Evolutionary conservation across 2,329 filamentous ascomycete species (phyloP), one percentile per base, ranked within the genome.

Genomic region (Epichloe hybrida): DNA sequence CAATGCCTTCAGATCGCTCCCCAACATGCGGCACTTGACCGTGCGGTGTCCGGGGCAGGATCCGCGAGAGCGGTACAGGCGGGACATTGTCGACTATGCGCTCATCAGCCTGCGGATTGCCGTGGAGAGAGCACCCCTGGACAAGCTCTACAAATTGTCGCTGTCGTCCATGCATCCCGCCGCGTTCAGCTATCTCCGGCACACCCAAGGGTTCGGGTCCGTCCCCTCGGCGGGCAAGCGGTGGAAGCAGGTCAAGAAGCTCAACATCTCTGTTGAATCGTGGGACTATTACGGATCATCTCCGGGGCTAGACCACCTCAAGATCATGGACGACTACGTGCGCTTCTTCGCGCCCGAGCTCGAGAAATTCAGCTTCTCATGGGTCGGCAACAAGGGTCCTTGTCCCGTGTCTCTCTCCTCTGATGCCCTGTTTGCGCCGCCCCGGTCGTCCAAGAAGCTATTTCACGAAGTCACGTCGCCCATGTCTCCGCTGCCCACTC

Each of bases 81-180:
- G 87, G 46, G 83, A 81, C 64, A 81, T 84, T 46, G 86, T 95
- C 53, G 89, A 95, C 72, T 95, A 93, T 62, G 88, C 88, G 4
- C 80, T 95, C 54, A 88, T 94, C 63, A 93, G 87, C 56, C 70
- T 95, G 50, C 84, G 88, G 56, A 88, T 95, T 56, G 84, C 89
- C 12, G 69, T 94, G 34, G 89, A 95, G 69, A 78, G 83, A 50
- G 79, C 83, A 9, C 79, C 81, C 1, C 69, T 93, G 46, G 72
- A 71, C 48, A 76, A 74, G 52, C 76, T 95, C 13, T 72, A 75
- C 55, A 83, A 83, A 53, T 73, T 95, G 3, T 85, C 85, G 0
- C 75, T 95, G 2, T 77, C 80, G 12, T 79, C 80, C 2, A 77
- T 95, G 9, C 88, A 95, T 58, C 81, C 87, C 0, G 77, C 80